Evolutionary conservation across 495 filamentous ascomycete genomes (phyloP), one percentile per base, ranked within the genome.

Genomic region (Trichoderma asperelloides): DNA sequence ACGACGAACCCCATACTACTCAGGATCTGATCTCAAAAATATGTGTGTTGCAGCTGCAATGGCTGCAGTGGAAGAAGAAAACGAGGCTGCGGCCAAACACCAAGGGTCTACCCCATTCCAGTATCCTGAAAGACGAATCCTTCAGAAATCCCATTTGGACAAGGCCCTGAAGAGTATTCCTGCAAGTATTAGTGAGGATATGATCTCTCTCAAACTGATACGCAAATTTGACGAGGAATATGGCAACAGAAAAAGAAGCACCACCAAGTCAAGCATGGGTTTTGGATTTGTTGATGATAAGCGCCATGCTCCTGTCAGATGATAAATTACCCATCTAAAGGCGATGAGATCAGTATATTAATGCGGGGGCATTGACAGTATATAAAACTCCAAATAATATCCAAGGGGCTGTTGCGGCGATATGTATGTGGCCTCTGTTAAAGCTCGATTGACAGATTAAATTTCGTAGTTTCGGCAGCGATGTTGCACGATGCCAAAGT

Each of bases 181-280:
- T 68, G 94, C 96, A 0, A 96, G 91, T 69, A 93, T 97, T 68
- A 92, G 88, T 68, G 95, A 97, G 75, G 95, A 98, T 70, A 98
- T 97, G 95, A 83, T 88, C 43, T 90, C 85, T 41, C 78, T 98
- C 65, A 83, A 84, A 66, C 91, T 91, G 27, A 96, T 98, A 69
- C 81, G 90, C 65, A 96, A 97, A 79, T 98, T 98, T 75, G 96
- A 98, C 74, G 91, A 96, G 79, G 91, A 93, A 74, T 98, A 91
- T 77, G 95, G 95, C 25, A 93, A 97, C 78, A 91, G 87, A 64
- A 86, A 87, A 7, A 84, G 84, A 71, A 84, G 84, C 71, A 88
- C 87, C 79, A 90, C 86, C 77, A 82, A 76, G 71, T 75, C 74
- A 60, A 78, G 76, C 0, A 88, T 89, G 75, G 90, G 91, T 9